Percentiles rank a stretch among this genome's conserved stretches.
phyloP scores from a whole-genome alignment of 176 grass and related monocot species.

The Tillandsia leiboldiana region DNA sequence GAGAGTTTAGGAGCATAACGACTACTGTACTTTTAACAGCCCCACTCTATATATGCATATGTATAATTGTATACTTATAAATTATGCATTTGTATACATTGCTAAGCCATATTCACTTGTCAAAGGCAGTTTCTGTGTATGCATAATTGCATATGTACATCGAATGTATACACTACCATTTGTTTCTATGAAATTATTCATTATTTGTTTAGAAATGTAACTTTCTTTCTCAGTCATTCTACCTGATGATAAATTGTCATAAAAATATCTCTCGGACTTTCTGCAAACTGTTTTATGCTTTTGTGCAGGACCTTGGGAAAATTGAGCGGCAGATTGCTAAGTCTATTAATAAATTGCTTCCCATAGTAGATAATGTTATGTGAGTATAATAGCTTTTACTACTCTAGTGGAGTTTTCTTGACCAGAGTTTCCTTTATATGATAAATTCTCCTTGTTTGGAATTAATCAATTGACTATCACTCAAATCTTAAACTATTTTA shows the following conservation, averaged over 20 bases:
- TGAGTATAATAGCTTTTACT: conserved; percentile 1
- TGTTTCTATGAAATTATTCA: too few species aligned
- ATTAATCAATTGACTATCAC: neutral
- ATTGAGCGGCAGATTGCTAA: conserved; percentile 13
- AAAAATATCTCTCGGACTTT: neutral
- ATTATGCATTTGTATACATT: too few species aligned
- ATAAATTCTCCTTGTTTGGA: neutral
- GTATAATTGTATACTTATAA: too few species aligned
- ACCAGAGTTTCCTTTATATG: neutral
- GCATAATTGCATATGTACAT: too few species aligned
- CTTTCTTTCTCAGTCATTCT: neutral
- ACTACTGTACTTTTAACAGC: too few species aligned
- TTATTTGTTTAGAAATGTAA: too few species aligned
- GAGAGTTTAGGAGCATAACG: too few species aligned
- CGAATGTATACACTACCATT: too few species aligned
- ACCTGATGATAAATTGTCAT: neutral
- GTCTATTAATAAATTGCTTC: conserved; percentile 9
- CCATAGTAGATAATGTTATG: conserved; percentile 18
- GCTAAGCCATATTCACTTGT: too few species aligned
- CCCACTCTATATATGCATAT: too few species aligned
- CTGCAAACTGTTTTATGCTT: conserved; percentile 5
- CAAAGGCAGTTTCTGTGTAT: too few species aligned
- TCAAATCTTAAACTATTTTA: neutral
- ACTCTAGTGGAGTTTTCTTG: neutral
- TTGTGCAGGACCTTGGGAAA: conserved; percentile 18